Evolutionary conservation across 2,329 filamentous ascomycete genomes (phyloP).

Genomic region (Xylaria sp.): DNA sequence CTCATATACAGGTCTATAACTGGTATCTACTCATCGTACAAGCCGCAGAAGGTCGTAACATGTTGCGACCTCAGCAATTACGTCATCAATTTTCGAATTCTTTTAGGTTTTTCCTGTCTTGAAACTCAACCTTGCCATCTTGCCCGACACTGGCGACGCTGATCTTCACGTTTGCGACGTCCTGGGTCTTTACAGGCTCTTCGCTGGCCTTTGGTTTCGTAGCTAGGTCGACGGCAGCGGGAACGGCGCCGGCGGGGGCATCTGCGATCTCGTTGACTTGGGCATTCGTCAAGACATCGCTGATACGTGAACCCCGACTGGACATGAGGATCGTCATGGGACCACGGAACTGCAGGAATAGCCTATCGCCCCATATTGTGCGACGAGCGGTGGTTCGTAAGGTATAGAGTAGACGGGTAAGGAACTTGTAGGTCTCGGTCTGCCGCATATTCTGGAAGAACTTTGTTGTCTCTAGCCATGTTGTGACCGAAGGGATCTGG

Average conservation of each 20-base stretch:
- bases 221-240: conserved; percentile 65
- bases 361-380: conserved; percentile 91
- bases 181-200: conserved; percentile 47
- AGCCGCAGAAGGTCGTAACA: conserved; percentile 15
- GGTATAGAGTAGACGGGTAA: conserved; percentile 73
- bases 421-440: conserved; percentile 76
- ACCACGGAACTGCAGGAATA: conserved; percentile 91
- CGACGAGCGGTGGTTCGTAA: conserved; percentile 81
- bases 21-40: conserved; percentile 36
- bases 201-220: conserved; percentile 52
- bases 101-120: conserved; percentile 68
- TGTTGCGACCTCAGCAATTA: conserved; percentile 10
- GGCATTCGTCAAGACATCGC: conserved; percentile 79
- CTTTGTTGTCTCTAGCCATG: conserved; percentile 74
- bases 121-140: conserved; percentile 75
- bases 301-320: conserved; percentile 81
- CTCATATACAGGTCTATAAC: conserved; percentile 32
- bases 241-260: conserved; percentile 76
- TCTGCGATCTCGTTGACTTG: conserved; percentile 94
- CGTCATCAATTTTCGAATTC: conserved; percentile 56
- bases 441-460: conserved; percentile 79
- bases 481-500: conserved; percentile 78
- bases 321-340: conserved; percentile 89
- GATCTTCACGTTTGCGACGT: conserved; percentile 58
- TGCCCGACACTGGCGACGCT: conserved; percentile 67